Evolutionary conservation across 495 filamentous ascomycete species (phyloP).

Genomic region (Penicillium macrosclerotiorum): DNA sequence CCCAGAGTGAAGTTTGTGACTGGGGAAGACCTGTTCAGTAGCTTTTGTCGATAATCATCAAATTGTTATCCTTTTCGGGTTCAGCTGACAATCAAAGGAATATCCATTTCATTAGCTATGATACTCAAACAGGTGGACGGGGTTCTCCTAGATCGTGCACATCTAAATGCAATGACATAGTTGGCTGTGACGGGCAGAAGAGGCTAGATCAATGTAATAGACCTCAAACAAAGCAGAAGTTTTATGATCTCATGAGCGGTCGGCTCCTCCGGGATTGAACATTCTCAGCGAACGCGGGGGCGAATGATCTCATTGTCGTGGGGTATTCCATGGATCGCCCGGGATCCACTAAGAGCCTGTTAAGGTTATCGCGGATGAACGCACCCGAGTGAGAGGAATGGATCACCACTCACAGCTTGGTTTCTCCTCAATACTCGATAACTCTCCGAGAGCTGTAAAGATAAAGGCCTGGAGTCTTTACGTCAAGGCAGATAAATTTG

Average conservation of each 20-base stretch:
- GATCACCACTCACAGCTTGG: conserved; percentile 4
- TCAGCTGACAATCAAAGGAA: too few species aligned
- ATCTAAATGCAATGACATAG: conserved; percentile 12
- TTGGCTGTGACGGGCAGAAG: too few species aligned
- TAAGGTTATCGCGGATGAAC: conserved; percentile 4
- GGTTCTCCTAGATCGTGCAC: too few species aligned
- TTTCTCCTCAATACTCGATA: too few species aligned
- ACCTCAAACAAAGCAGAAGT: neutral
- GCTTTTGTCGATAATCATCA: too few species aligned
- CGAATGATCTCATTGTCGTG: conserved; percentile 12
- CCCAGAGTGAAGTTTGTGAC: too few species aligned
- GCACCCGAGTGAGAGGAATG: conserved; percentile 1
- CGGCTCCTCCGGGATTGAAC: conserved; percentile 12
- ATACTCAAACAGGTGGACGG: too few species aligned
- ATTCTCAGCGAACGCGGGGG: neutral
- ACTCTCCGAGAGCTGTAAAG: too few species aligned
- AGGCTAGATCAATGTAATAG: neutral
- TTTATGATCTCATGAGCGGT: conserved; percentile 13
- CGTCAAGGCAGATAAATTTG: conserved; percentile 1
- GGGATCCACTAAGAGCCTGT: conserved; percentile 2
- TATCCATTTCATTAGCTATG: too few species aligned
- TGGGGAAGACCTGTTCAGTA: too few species aligned
- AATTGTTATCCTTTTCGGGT: too few species aligned
- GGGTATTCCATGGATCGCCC: conserved; percentile 13
- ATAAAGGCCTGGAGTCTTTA: conserved; percentile 6